Conservation (phyloP, 2,329 filamentous ascomycete genomes). For the Paecilomyces sp. region DNA sequence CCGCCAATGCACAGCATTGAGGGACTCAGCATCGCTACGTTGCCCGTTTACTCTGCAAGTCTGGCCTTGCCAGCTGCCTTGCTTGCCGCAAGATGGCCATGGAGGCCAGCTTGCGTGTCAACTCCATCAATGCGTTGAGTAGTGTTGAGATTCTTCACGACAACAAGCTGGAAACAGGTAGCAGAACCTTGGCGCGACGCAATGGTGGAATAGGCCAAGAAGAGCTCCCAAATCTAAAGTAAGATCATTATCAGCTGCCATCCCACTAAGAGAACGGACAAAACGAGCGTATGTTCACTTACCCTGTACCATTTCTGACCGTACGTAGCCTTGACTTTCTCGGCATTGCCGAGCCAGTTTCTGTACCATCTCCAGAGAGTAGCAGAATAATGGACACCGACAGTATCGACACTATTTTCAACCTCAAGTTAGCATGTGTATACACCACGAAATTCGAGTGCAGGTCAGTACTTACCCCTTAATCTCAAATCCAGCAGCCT, state of each 20-base stretch:
- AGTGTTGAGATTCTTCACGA: conserved; percentile 86
- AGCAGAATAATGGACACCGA: conserved; percentile 94
- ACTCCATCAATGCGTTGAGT: conserved; percentile 75
- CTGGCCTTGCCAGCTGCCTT: not conserved
- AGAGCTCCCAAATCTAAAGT: conserved; percentile 79
- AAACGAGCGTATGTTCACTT: conserved; percentile 35
- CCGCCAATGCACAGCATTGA: too few relatives aligned
- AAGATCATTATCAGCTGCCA: conserved; percentile 4
- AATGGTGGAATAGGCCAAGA: conserved; percentile 80
- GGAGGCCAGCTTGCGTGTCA: conserved; percentile 59
- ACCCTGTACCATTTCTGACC: conserved; percentile 92
- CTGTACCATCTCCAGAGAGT: conserved; percentile 98
- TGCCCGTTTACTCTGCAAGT: not conserved
- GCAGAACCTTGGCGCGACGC: conserved; percentile 75
- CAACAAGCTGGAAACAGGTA: conserved; percentile 81
- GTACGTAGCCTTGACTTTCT: conserved; percentile 92
- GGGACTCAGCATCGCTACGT: not conserved
- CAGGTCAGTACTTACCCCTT: conserved; percentile 47
- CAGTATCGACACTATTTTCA: conserved; percentile 62
- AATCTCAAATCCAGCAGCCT: conserved; percentile 82
- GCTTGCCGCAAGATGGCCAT: conserved; percentile 52
- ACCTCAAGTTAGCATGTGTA: not conserved
- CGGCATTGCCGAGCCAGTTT: conserved; percentile 92
- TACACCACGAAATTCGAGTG: not conserved
- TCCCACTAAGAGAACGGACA: not conserved